These are phyloP conservation scores for Sarcomyxa edulis DNA, from an alignment of 768 basidiomycete species.

Conservation along the genomic window DNA sequence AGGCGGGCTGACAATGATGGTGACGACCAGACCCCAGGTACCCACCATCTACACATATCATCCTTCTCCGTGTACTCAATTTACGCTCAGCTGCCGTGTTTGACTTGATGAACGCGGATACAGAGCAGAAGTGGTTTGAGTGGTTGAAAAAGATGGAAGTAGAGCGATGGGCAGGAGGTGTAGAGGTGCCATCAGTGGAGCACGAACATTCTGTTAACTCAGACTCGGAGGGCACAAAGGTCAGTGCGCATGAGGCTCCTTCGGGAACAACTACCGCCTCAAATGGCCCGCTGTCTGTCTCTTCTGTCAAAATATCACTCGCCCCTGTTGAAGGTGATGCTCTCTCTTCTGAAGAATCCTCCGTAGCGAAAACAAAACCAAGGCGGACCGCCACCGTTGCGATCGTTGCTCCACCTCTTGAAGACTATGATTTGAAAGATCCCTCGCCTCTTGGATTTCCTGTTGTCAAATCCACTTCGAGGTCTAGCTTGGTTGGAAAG, in stretches of 20 bases:
- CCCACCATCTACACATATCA: too few relatives aligned
- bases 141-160: constrained; percentile 29
- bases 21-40: constrained; percentile 19
- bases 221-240: neutral
- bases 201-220: neutral
- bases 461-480: constrained; percentile 36
- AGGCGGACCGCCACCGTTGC: constrained; percentile 3
- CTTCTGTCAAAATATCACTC: constrained; percentile 9
- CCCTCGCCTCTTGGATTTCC: constrained; percentile 33
- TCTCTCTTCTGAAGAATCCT: neutral
- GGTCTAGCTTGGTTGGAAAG: constrained; percentile 18
- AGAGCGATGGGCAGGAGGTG: constrained; percentile 12
- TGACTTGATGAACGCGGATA: constrained; percentile 33
- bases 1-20: constrained; percentile 13
- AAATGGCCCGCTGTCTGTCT: neutral
- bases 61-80: too few relatives aligned
- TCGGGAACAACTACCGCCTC: constrained; percentile 1
- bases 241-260: constrained; percentile 1
- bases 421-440: constrained; percentile 9
- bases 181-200: constrained; percentile 4
- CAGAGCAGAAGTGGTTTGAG: constrained; percentile 43
- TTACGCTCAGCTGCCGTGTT: too few relatives aligned
- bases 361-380: constrained; percentile 5
- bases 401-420: neutral
- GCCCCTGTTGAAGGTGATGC: constrained; percentile 3